These are phyloP conservation scores for Parietaria judaica DNA, from an alignment of 306 rosid species.

Conservation along the genomic window DNA sequence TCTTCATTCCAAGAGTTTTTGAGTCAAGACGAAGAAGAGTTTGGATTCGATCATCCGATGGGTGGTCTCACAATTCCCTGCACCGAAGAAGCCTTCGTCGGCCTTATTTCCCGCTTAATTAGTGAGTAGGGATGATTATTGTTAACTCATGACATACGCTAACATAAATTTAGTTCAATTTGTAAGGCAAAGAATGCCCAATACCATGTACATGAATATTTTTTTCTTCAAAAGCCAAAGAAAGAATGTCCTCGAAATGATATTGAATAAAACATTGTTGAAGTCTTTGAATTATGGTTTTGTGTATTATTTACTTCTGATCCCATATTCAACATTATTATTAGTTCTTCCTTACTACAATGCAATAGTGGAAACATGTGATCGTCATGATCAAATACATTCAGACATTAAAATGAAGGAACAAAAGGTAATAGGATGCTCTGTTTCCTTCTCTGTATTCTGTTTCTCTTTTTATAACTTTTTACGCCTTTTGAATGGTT, in stretches of 20 bases:
- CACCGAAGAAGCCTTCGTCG: constrained; percentile 16
- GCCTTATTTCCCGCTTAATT: constrained; percentile 9
- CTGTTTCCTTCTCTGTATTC: no score
- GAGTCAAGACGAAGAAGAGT: constrained; percentile 23
- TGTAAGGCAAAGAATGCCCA: neutral
- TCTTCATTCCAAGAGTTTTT: constrained; percentile 20
- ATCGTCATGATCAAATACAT: no score
- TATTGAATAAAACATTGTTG: neutral
- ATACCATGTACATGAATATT: constrained; percentile 1
- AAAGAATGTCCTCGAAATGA: neutral
- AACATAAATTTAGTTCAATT: neutral
- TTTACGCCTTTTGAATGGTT: no score
- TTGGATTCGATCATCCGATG: constrained; percentile 21
- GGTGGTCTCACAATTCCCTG: constrained; percentile 25
- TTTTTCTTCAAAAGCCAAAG: no score
- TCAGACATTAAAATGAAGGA: no score
- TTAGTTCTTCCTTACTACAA: no score
- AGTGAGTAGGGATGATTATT: neutral
- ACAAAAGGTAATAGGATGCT: no score
- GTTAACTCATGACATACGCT: neutral
- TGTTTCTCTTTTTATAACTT: no score
- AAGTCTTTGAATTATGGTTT: neutral
- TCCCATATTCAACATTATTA: no score
- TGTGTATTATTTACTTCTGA: no score
- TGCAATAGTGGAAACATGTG: no score